Conservation (phyloP, 2,329 filamentous ascomycete species). For the Stenocarpella maydis region DNA sequence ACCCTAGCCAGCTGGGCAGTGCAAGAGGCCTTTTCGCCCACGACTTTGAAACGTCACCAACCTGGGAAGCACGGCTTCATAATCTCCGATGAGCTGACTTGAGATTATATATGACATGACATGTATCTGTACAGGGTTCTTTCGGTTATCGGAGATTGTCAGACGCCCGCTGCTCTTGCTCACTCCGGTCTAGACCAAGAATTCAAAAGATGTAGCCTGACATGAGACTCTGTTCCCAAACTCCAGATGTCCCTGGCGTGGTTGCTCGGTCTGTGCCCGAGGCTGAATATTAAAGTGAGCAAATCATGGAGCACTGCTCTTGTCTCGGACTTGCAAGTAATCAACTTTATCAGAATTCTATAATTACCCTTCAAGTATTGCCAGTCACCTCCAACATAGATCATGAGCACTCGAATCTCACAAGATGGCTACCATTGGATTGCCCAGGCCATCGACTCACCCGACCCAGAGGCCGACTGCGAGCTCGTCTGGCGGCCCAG, state of each 20-base stretch:
- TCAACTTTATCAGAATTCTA: background rate
- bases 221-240: background rate
- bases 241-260: conserved; percentile 11
- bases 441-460: conserved; percentile 8
- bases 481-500: conserved; percentile 1
- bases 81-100: background rate
- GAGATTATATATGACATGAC: background rate
- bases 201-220: background rate
- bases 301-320: background rate
- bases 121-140: background rate
- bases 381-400: background rate
- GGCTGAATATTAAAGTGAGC: background rate
- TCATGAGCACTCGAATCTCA: background rate
- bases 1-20: background rate
- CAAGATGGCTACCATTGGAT: conserved; percentile 18
- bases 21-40: background rate
- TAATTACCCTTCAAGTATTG: background rate
- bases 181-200: too few relatives aligned
- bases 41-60: background rate
- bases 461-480: conserved; percentile 3
- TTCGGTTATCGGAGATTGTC: background rate
- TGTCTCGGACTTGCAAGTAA: background rate
- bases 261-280: background rate
- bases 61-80: background rate
- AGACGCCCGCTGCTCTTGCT: background rate